Conservation (phyloP, 2,329 filamentous ascomycete species). For the Claviceps arundinis region DNA sequence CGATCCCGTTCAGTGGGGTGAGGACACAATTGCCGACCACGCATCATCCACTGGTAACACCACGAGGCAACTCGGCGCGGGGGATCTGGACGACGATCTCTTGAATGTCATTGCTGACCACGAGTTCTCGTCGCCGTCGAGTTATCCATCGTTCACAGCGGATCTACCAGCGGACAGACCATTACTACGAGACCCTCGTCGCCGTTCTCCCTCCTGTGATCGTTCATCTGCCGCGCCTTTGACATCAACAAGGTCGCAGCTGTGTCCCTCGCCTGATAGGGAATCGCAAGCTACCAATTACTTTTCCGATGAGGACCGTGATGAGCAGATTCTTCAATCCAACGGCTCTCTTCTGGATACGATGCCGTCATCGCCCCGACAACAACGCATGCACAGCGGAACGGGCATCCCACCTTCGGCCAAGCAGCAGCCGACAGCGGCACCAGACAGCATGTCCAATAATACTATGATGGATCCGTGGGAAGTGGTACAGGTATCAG, state of each 20-base stretch:
- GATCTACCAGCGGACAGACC: not conserved
- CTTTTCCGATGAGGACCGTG: constrained; percentile 16
- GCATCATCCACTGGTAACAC: not conserved
- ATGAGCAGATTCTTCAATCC: constrained; percentile 14
- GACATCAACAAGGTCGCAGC: constrained; percentile 9
- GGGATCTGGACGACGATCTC: constrained; percentile 11
- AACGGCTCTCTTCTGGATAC: constrained; percentile 17
- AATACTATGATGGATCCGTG: not conserved
- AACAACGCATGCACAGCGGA: not conserved
- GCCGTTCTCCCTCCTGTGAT: constrained; percentile 5
- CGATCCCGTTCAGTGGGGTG: constrained; percentile 3
- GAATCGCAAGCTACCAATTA: constrained; percentile 15
- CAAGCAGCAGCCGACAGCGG: constrained; percentile 16
- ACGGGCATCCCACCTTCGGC: constrained; percentile 6
- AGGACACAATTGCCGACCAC: constrained; percentile 6
- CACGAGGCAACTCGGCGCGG: not conserved
- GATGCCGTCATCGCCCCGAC: constrained; percentile 13
- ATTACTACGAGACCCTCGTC: constrained; percentile 4
- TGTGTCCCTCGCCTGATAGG: constrained; percentile 7
- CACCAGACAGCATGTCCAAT: not conserved
- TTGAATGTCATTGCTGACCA: constrained; percentile 15
- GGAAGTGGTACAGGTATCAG: not conserved
- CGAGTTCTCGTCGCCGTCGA: constrained; percentile 24
- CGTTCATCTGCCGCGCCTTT: constrained; percentile 12
- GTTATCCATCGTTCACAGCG: constrained; percentile 18